phyloP scores from a whole-genome alignment of 805 yeast species.

The Kuraishia piskuri region DNA sequence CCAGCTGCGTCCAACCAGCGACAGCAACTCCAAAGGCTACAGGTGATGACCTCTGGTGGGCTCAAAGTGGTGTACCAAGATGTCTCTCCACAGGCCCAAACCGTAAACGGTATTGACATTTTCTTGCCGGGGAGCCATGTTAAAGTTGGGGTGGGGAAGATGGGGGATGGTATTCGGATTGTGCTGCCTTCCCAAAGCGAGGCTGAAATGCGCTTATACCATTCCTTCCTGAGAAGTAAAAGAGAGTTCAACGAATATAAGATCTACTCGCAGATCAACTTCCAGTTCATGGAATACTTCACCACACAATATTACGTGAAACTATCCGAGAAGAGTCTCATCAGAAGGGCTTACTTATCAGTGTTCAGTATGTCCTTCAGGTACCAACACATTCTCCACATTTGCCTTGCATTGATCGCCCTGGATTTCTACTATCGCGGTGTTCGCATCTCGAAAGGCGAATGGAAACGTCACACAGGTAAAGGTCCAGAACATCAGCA shows the following conservation, averaged over 20 bases:
- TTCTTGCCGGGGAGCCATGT: neutral
- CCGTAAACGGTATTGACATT: neutral
- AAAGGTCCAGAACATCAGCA: slow-evolving; percentile 4
- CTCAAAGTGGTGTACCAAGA: neutral
- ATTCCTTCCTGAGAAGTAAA: neutral
- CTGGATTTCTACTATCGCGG: slow-evolving; percentile 10
- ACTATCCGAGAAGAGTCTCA: slow-evolving; percentile 4
- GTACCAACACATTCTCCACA: slow-evolving; percentile 7
- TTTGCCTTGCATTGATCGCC: slow-evolving; percentile 7
- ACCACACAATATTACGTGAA: slow-evolving; percentile 7
- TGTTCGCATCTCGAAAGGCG: slow-evolving; percentile 2
- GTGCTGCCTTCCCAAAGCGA: slow-evolving; percentile 1
- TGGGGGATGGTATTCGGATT: neutral
- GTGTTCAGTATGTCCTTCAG: slow-evolving; percentile 5
- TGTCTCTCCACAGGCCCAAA: neutral
- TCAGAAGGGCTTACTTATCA: slow-evolving; percentile 4
- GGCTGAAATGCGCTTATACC: neutral
- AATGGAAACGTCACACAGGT: neutral
- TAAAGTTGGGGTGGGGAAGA: neutral
- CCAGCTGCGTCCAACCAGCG: neutral
- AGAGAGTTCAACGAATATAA: neutral
- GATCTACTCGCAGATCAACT: slow-evolving; percentile 7
- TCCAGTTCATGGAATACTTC: slow-evolving; percentile 8
- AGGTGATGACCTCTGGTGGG: neutral
- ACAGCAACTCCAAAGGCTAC: neutral